A percentile compares a stretch with the other conserved stretches of the same genome.
Conservation (phyloP, 768 basidiomycete species). For the Cystobasidium ongulense region DNA sequence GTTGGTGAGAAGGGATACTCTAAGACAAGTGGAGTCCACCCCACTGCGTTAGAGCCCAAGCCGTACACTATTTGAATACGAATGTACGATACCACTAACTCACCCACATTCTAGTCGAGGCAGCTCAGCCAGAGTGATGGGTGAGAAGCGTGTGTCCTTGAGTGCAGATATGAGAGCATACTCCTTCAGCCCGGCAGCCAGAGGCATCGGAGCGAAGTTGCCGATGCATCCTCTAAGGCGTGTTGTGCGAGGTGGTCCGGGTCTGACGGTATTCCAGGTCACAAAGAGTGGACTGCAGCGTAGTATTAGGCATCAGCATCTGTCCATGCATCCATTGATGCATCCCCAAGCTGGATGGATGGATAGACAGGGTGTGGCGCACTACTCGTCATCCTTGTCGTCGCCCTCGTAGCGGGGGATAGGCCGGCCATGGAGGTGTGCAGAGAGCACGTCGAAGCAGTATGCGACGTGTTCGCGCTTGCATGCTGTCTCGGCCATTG, state of each 20-base stretch:
- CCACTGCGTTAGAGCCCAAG: neutral
- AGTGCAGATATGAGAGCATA: slow-evolving; percentile 86
- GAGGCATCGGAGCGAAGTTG: slow-evolving; percentile 67
- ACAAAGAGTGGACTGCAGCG: slow-evolving; percentile 76
- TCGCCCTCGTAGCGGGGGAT: slow-evolving; percentile 44
- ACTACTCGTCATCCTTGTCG: slow-evolving; percentile 65
- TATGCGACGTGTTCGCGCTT: slow-evolving; percentile 44
- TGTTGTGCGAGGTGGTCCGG: slow-evolving; percentile 52
- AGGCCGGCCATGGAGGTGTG: slow-evolving; percentile 50
- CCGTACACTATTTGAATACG: neutral
- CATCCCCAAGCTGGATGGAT: neutral
- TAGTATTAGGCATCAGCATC: slow-evolving; percentile 4
- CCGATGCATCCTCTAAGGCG: slow-evolving; percentile 89
- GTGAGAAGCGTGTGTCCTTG: slow-evolving; percentile 72
- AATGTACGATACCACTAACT: slow-evolving; percentile 41
- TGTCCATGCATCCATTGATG: neutral
- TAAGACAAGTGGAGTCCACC: slow-evolving; percentile 43
- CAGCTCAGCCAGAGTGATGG: slow-evolving; percentile 68
- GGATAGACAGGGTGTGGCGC: neutral
- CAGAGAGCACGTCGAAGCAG: slow-evolving; percentile 48
- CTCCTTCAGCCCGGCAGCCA: slow-evolving; percentile 70
- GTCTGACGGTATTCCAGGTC: slow-evolving; percentile 76
- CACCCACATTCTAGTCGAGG: slow-evolving; percentile 77
- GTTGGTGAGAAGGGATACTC: slow-evolving; percentile 84
- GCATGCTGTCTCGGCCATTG: neutral